phyloP scores from a whole-genome alignment of 805 yeast genomes.

The Candida quercuum region DNA sequence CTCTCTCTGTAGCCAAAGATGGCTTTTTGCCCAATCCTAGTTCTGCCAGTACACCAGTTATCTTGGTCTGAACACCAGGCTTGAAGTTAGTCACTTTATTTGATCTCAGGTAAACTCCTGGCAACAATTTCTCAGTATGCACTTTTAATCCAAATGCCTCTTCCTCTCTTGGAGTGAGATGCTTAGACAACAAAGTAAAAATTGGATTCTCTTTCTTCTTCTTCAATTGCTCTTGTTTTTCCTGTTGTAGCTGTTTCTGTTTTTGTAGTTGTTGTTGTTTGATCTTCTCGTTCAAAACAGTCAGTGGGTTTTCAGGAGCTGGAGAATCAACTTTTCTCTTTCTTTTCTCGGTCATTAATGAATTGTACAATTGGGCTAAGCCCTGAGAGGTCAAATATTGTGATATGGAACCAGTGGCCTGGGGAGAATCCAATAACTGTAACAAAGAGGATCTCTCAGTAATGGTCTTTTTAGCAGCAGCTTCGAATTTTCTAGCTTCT shows the following conservation, averaged over 20 bases:
- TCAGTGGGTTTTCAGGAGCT: slow-evolving; percentile 39
- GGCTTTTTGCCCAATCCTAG: slow-evolving; percentile 78
- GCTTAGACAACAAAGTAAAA: slow-evolving; percentile 27
- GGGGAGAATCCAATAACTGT: slow-evolving; percentile 83
- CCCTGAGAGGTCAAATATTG: slow-evolving; percentile 86
- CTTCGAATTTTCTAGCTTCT: slow-evolving; percentile 88
- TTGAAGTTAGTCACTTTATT: slow-evolving; percentile 72
- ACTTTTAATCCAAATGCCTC: slow-evolving; percentile 78
- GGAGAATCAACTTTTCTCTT: slow-evolving; percentile 40
- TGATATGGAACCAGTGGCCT: slow-evolving; percentile 62
- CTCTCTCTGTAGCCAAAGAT: slow-evolving; percentile 78
- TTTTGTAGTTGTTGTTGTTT: slow-evolving; percentile 23
- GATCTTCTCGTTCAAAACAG: slow-evolving; percentile 32
- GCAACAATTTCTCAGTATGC: slow-evolving; percentile 62
- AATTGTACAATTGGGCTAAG: slow-evolving; percentile 76
- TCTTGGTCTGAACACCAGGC: slow-evolving; percentile 65
- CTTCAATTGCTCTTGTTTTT: slow-evolving; percentile 18
- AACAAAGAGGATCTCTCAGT: slow-evolving; percentile 76
- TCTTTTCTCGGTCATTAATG: slow-evolving; percentile 64
- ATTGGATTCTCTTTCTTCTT: slow-evolving; percentile 27
- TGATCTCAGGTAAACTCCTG: slow-evolving; percentile 79
- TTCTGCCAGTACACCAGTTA: slow-evolving; percentile 63
- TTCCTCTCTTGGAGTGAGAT: slow-evolving; percentile 72
- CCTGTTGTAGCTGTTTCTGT: slow-evolving; percentile 21
- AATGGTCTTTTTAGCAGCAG: slow-evolving; percentile 85